Base-by-base conservation (phyloP, 805 yeast genomes). In the Candida corydali region DNA sequence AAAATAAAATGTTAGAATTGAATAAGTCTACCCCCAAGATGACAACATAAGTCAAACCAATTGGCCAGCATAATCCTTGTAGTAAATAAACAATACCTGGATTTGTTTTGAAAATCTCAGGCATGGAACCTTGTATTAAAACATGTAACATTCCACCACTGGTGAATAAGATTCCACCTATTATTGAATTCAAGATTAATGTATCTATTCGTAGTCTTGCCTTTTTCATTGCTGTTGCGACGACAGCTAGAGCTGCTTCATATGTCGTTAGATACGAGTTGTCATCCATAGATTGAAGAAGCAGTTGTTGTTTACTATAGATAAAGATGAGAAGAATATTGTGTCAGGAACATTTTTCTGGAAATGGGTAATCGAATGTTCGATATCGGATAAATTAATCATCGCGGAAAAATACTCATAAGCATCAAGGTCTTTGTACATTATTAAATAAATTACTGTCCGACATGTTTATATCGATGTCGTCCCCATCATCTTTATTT, bases 171-270 rank as follows among this genome's bases (percentile, higher is more conserved):
- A 82, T 45, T 0, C 87, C 93, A 3, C 88, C 94, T 42, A 82
- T 61, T 4, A 83, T 54, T 0, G 88, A 77, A 52, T 82, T 82
- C 15, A 83, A 49, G 0, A 76, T 45, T n/a, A 85, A 53, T 1
- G 80, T 69, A 40, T 79, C 81, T 4, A 78, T 46, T 44, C 77
- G 70, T 19, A 82, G 68, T 55, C 94, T 69, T 3, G 89, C 74
- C 51, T 85, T 85, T 57, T 85, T 85, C 93, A 84, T 84, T 2
- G 87, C 70, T 0, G 93, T 85, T 7, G 94, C 94, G 14, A 84
- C 91, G 27, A 83, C 82, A 0, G 94, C 93, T 34, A 85, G 57
- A 0, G 93, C 93, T 2, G 91, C 80, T 49, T 85, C 94, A 59
- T 84, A 80, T 5, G 91, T 85, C 3, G 87, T 77, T 34, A 82